Percentiles rank a stretch among this genome's conserved stretches.
phyloP scores from a whole-genome alignment of 225 moss, liverwort and hornwort genomes.

The Marchantia paleacea region DNA sequence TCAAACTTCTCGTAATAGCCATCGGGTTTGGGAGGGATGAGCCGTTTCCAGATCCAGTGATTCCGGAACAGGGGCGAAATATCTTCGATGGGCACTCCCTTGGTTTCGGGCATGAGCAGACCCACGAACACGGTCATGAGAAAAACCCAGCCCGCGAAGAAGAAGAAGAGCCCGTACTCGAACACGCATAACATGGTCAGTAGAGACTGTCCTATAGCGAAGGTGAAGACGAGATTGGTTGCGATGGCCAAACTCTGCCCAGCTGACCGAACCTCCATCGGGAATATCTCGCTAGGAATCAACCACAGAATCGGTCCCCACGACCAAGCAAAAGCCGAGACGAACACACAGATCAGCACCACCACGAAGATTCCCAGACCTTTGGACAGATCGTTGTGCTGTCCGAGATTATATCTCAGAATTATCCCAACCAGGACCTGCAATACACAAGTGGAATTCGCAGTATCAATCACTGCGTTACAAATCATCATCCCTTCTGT shows the following conservation, averaged over 20 bases:
- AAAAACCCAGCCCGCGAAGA: constrained; percentile 30
- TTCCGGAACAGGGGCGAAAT: constrained; percentile 21
- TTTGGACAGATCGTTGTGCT: constrained; percentile 18
- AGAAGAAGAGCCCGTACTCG: constrained; percentile 32
- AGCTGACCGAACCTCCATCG: constrained; percentile 31
- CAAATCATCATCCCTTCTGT: too few relatives aligned
- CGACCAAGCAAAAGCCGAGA: constrained; percentile 34
- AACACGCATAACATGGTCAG: constrained; percentile 32
- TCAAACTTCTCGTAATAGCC: constrained; percentile 3
- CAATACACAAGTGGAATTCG: not conserved
- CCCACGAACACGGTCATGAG: constrained; percentile 28
- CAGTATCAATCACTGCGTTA: not conserved
- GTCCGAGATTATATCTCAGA: constrained; percentile 22
- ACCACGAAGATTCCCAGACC: constrained; percentile 18
- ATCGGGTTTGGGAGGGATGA: constrained; percentile 15
- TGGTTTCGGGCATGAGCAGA: constrained; percentile 33
- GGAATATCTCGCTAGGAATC: constrained; percentile 33
- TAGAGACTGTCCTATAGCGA: constrained; percentile 29
- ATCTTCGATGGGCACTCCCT: constrained; percentile 32
- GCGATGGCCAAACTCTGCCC: constrained; percentile 32
- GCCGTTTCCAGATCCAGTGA: constrained; percentile 29
- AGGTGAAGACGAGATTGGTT: constrained; percentile 38
- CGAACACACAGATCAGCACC: constrained; percentile 31
- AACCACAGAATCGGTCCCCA: constrained; percentile 40
- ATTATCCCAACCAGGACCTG: constrained; percentile 23